phyloP scores from a whole-genome alignment of 2,329 filamentous ascomycete species.

The Fusarium xylarioides region DNA sequence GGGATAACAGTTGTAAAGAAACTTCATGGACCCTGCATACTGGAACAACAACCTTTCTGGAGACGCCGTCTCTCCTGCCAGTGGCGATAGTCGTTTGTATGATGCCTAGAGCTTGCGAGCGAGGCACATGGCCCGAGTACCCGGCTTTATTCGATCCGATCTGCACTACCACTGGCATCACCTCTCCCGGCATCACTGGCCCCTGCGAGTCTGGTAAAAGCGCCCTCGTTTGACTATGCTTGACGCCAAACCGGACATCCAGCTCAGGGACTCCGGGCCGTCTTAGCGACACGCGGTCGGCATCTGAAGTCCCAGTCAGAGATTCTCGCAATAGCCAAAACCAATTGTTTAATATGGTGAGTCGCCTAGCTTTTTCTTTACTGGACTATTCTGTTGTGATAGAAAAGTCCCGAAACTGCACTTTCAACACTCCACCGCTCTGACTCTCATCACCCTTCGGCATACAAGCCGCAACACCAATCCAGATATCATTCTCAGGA shows the following conservation, averaged over 20 bases:
- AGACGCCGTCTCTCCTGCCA: too few species aligned
- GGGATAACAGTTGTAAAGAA: too few species aligned
- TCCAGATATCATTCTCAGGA: neutral
- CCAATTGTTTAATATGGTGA: too few species aligned
- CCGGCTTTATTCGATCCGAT: too few species aligned
- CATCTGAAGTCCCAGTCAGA: too few species aligned
- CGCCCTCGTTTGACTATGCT: fast-evolving
- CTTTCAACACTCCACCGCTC: neutral
- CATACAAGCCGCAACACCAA: constrained; percentile 4
- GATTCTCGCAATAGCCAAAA: fast-evolving
- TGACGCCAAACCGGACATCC: neutral
- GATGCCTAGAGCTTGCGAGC: neutral
- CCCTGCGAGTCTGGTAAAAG: fast-evolving
- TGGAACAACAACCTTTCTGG: neutral
- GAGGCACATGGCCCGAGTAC: neutral
- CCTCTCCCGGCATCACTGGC: neutral
- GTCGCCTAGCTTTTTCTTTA: too few species aligned
- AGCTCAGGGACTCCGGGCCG: neutral
- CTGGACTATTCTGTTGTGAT: neutral
- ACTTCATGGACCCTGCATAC: neutral
- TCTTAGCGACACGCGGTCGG: too few species aligned
- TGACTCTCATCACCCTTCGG: neutral
- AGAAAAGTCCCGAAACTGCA: neutral
- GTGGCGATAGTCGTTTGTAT: neutral
- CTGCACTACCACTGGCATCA: neutral